Base-by-base conservation (phyloP, 768 basidiomycete species). In the Pulveroboletus sp. region DNA sequence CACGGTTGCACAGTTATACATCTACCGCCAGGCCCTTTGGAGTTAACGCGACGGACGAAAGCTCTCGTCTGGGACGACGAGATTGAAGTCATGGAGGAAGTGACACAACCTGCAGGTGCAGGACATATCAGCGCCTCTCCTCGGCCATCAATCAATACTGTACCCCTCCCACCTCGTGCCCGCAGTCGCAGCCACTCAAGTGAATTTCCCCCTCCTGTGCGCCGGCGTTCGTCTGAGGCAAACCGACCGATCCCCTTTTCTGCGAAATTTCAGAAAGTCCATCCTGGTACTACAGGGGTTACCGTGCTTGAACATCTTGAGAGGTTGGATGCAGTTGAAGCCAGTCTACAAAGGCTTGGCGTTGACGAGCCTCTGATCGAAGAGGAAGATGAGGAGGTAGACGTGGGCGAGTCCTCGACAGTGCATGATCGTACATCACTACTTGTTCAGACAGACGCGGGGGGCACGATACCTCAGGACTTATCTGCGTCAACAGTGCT, bases 41-140 rank as follows among this genome's bases (percentile, higher is more conserved):
- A 95, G 60, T 72, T 95, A 27, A 93, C 92, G 4, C 78, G 92
- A n/a, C 74, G 91, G 46, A 79, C 78, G 49, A 91, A 82, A 64
- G 82, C 86, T 8, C 76, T 89, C 24, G 86, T 95, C 13, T 90
- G 86, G 84, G 86, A 90, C 54, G 93, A 94, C 46, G 86, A 89
- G 57, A 68, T 86, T n/a, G 86, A 89, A 63, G 67, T 89, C 17
- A 67, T 77, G 38, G 84, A 84, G 52, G 84, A 85, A 52, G 33
- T 56, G 11, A 31, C 61, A 60, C 66, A 62, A 35, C 57, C 69
- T 8, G 67, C 71, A n/a, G 51, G 53, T n/a, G 47, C 50, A 24
- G 67, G 57, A 27, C 69, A 73, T 4, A 59, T 73, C 35, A 52
- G 70, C 37, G 35, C 68, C 24, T 86, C 85, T 15, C 87, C 86